Conservation (phyloP, 1,284 basidiomycete species). For the Ustilago sp. region DNA sequence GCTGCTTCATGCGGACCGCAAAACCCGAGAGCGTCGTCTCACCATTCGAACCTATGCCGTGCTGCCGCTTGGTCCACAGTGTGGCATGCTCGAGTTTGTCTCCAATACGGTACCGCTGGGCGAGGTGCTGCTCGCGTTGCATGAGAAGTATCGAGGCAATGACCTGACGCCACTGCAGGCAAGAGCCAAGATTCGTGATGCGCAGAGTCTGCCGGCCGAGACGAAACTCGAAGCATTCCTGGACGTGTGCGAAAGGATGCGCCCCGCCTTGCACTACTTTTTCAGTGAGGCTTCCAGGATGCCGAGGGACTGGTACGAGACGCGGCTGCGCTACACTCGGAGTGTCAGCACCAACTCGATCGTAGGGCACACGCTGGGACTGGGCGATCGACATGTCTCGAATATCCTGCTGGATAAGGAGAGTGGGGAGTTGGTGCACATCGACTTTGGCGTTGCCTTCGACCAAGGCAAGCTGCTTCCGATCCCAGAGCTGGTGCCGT, state of each 20-base stretch:
- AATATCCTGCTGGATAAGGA: slow-evolving; percentile 90
- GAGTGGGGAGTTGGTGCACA: slow-evolving; percentile 90
- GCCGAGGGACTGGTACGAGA: slow-evolving; percentile 92
- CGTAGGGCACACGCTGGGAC: slow-evolving; percentile 89
- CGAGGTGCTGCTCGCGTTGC: slow-evolving; percentile 76
- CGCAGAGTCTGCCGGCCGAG: slow-evolving; percentile 28
- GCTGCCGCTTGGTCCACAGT: slow-evolving; percentile 82
- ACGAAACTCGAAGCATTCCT: slow-evolving; percentile 71
- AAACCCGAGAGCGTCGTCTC: slow-evolving; percentile 80
- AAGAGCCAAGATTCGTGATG: slow-evolving; percentile 38
- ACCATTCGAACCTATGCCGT: slow-evolving; percentile 87
- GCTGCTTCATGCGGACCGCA: slow-evolving; percentile 79
- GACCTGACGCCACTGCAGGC: slow-evolving; percentile 50
- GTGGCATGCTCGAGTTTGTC: slow-evolving; percentile 93
- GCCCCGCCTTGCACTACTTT: slow-evolving; percentile 91
- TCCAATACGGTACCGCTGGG: slow-evolving; percentile 80
- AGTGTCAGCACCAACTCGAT: slow-evolving; percentile 94
- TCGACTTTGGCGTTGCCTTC: slow-evolving; percentile 96
- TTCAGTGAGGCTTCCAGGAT: slow-evolving; percentile 89
- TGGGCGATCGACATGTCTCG: slow-evolving; percentile 91
- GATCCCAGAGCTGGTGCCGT: slow-evolving; percentile 90
- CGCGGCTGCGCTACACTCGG: slow-evolving; percentile 87
- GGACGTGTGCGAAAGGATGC: slow-evolving; percentile 75
- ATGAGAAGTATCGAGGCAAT: slow-evolving; percentile 70
- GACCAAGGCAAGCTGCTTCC: slow-evolving; percentile 87